Conservation (phyloP, 2,329 filamentous ascomycete species). For the Whalleya microplaca region DNA sequence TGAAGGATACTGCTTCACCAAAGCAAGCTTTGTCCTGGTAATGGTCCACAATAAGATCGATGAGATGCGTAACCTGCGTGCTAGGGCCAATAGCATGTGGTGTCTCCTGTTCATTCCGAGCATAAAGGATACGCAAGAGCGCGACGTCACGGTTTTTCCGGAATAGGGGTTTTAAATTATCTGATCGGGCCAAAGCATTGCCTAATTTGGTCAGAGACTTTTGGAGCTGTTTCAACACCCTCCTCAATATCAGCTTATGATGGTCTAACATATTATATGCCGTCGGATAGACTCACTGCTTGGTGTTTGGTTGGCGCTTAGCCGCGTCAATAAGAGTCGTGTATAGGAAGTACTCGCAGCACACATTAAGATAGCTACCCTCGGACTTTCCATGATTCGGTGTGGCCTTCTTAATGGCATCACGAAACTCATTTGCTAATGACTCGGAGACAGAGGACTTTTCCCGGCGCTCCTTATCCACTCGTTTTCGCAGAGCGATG, state of each 20-base stretch:
- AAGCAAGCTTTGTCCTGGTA: constrained; percentile 47
- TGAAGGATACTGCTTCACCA: constrained; percentile 50
- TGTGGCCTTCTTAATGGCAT: constrained; percentile 10
- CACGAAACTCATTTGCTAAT: constrained; percentile 6
- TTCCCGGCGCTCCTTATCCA: neutral
- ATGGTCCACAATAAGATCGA: constrained; percentile 43
- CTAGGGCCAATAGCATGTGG: neutral
- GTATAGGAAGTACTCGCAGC: constrained; percentile 42
- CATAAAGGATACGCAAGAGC: constrained; percentile 14
- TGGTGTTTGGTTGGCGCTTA: constrained; percentile 35
- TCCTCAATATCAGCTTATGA: constrained; percentile 12
- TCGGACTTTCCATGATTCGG: constrained; percentile 6
- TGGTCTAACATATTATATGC: neutral
- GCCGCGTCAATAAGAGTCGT: constrained; percentile 45
- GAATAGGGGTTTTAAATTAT: constrained; percentile 15
- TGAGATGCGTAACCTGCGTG: constrained; percentile 34
- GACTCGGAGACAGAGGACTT: neutral
- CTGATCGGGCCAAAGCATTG: constrained; percentile 13
- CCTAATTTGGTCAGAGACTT: constrained; percentile 16
- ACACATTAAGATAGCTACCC: constrained; percentile 4
- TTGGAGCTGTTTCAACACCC: constrained; percentile 23
- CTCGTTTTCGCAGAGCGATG: constrained; percentile 1
- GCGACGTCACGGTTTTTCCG: constrained; percentile 17
- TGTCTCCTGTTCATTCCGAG: neutral
- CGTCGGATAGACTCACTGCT: constrained; percentile 36